Evolutionary conservation across 2,329 filamentous ascomycete species (phyloP), one percentile per base, ranked within the genome.

Genomic region (Apiospora phragmitis): DNA sequence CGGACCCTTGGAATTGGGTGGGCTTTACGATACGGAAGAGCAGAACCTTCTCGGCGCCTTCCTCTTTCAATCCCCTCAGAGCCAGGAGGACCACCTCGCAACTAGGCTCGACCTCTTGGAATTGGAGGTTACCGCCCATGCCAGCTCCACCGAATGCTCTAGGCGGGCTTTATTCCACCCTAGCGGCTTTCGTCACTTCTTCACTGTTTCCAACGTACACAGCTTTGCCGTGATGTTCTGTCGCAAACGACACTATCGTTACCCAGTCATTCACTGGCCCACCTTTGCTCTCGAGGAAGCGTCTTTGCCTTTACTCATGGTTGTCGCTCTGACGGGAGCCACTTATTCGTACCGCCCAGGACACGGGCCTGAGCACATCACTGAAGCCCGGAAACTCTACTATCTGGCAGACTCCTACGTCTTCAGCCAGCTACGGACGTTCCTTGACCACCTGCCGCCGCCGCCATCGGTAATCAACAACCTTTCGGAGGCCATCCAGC

Each of bases 201-300:
- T 72, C 18, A 69, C 9, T 43, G 45, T 29, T n/a, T 38, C 62
- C 1, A 71, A 70, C 11, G 66, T 72, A 3, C 69, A 68, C 21
- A 41, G 6, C 18, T 70, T 72, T 66, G 67, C 67, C 18, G 67
- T 12, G 59, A 43, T 59, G 11, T 72, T 72, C 32, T 72, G 67
- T 65, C 67, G 69, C 55, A 71, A 70, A 67, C 66, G 69, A 5
- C 71, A 72, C 24, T 72, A 70, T 38, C 71, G 41, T 51, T 70
- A 66, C 24, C 55, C 69, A 29, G 21, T 72, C 47, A 65, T 72
- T 4, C 71, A 72, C 21, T 71, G 69, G 71, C 69, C 71, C 4
- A 72, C 69, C 2, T 72, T 72, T 43, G 29, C 32, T 45, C 71
- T 69, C 14, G 66, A 71, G 16, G 41, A 72, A 41, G 67, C 69